Evolutionary conservation across 495 filamentous ascomycete species (phyloP), one percentile per base, ranked within the genome.

Genomic region (Achaetomiella virescens): DNA sequence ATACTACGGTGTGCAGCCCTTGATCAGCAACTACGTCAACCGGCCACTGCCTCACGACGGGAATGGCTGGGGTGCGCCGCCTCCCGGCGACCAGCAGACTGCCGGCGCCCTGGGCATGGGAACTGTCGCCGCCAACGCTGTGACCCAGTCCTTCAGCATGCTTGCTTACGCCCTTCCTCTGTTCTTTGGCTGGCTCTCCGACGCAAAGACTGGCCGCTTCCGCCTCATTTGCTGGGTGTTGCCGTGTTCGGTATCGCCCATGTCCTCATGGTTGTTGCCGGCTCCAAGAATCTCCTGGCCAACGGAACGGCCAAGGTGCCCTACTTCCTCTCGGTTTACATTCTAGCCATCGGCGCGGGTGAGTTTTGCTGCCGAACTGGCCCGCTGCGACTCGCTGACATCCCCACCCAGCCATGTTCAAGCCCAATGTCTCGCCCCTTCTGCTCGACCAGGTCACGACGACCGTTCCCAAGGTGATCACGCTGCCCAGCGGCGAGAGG

Each of bases 391-490:
- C 29, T 36, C 58, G 44, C 20, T 20, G 25, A 54, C 24, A 52
- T 35, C 18, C 40, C 27, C 10, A 54, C 27, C 18, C 51, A 70
- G 77, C 72, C 54, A 77, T 79, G 72, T 77, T 87, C 73, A 86
- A 87, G 73, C 78, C 82, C 52, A 85, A 84, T 55, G 82, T 86
- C 43, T 80, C 79, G n/a, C 82, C 84, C 2, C 67, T 84, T 25
- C 67, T 78, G 54, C 79, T 80, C 18, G 82, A 85, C 51, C 81
- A 84, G 61, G 78, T 83, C 36, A 74, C 74, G 17, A 70, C 71
- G 17, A 77, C 65, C 3, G 73, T 72, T 6, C 74, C 74, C 21
- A 71, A 61, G 24, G 67, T 83, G 14, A 69, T 74, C 9, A 77
- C 68, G 2, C 65, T 75, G 14, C 61, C 66, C 35, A 68, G 36